phyloP scores from a whole-genome alignment of 331 rosid species.

The Spiraea crenata region DNA sequence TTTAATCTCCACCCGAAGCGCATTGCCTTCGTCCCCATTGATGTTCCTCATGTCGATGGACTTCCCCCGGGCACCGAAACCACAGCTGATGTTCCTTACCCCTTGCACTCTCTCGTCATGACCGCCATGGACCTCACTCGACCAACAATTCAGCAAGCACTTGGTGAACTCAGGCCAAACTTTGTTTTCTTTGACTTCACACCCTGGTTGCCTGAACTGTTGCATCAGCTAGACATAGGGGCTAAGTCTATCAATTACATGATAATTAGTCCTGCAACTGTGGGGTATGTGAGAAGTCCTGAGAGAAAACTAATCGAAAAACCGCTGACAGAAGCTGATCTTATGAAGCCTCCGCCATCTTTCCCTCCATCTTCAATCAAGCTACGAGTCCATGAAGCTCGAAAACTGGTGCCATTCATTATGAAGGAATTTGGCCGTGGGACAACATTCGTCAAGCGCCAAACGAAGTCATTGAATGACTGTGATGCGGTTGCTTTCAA shows the following conservation, averaged over 20 bases:
- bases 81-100: constrained; percentile 40
- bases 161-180: constrained; percentile 40
- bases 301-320: constrained; percentile 35
- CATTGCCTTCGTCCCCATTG: constrained; percentile 47
- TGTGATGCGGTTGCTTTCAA: constrained; percentile 50
- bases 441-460: constrained; percentile 30
- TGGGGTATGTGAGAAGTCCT: constrained; percentile 36
- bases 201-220: constrained; percentile 47
- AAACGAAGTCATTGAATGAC: constrained; percentile 7
- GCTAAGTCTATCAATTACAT: constrained; percentile 36
- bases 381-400: constrained; percentile 38
- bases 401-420: constrained; percentile 9
- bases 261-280: constrained; percentile 39
- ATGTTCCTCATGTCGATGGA: constrained; percentile 33
- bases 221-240: constrained; percentile 21
- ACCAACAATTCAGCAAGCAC: constrained; percentile 31
- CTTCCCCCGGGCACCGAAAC: constrained; percentile 48
- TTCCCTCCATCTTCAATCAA: constrained; percentile 42
- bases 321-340: constrained; percentile 18
- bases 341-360: constrained; percentile 28
- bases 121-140: constrained; percentile 53
- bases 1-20: constrained; percentile 45
- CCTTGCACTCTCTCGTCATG: constrained; percentile 30
- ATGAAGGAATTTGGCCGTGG: constrained; percentile 23
- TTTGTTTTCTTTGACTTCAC: constrained; percentile 46